These are phyloP conservation scores for Mycosphaerella sp. DNA, from an alignment of 2,329 filamentous ascomycete species.

Conservation along the genomic window DNA sequence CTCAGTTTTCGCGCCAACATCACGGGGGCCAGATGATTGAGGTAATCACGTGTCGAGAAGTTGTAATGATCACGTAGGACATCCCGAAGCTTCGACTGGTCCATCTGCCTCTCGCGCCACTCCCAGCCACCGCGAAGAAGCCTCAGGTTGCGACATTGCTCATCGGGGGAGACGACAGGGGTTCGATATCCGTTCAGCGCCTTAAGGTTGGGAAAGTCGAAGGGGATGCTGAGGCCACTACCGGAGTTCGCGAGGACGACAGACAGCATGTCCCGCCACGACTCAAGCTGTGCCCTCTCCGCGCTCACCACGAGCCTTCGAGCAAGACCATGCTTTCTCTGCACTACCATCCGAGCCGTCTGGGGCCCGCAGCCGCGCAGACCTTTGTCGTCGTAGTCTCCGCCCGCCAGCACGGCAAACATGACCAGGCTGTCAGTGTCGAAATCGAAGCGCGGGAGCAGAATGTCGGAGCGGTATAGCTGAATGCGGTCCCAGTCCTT, in stretches of 20 bases:
- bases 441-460: constrained; percentile 29
- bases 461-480: constrained; percentile 30
- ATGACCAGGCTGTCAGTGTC: constrained; percentile 36
- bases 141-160: constrained; percentile 28
- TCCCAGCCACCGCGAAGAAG: constrained; percentile 30
- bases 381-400: constrained; percentile 38
- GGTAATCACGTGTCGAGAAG: constrained; percentile 34
- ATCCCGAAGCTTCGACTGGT: constrained; percentile 33
- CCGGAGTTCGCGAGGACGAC: background rate
- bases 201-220: constrained; percentile 25
- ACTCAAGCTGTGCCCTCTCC: constrained; percentile 27
- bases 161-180: constrained; percentile 33
- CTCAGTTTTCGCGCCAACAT: constrained; percentile 31
- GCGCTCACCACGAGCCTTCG: constrained; percentile 24
- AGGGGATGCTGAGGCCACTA: constrained; percentile 14
- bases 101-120: constrained; percentile 25
- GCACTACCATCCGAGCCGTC: constrained; percentile 28
- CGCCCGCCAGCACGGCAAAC: constrained; percentile 39
- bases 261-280: background rate
- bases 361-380: constrained; percentile 34
- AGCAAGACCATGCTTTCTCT: constrained; percentile 33
- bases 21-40: constrained; percentile 36
- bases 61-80: constrained; percentile 36
- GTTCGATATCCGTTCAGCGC: constrained; percentile 35
- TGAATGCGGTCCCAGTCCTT: constrained; percentile 33